A percentile compares a stretch with the other conserved stretches of the same genome.
These are phyloP conservation scores for Fusarium tuaranense DNA, from an alignment of 2,329 filamentous ascomycete genomes.

Conservation along the genomic window DNA sequence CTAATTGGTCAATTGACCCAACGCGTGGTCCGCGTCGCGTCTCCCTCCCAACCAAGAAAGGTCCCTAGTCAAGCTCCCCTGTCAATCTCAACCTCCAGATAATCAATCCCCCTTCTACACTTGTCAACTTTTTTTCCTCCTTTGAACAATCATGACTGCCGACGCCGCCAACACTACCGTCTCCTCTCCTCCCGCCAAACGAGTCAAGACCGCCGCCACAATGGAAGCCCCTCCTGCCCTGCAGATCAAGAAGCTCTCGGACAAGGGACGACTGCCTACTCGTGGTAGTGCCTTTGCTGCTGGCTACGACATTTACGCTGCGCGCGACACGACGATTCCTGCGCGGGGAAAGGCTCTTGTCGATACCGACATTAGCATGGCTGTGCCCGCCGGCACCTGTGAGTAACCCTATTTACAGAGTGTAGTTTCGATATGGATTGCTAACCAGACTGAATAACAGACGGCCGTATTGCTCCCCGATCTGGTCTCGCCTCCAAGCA, in stretches of 20 bases:
- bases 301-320: constrained; percentile 92
- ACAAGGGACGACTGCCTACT: constrained; percentile 84
- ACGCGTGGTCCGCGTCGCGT: constrained; percentile 48
- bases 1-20: constrained; percentile 46
- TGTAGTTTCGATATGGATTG: not conserved
- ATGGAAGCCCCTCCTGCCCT: constrained; percentile 69
- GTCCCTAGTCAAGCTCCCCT: constrained; percentile 10
- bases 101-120: constrained; percentile 41
- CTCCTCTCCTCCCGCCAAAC: constrained; percentile 82
- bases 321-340: constrained; percentile 80
- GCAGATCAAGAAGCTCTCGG: constrained; percentile 88
- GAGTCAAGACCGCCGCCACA: constrained; percentile 72
- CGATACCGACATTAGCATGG: constrained; percentile 91
- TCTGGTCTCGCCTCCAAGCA: constrained; percentile 94
- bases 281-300: constrained; percentile 90
- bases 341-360: constrained; percentile 87
- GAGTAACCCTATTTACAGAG: constrained; percentile 50
- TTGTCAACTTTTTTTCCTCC: not conserved
- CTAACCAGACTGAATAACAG: constrained; percentile 55
- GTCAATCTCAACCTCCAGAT: constrained; percentile 3
- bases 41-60: constrained; percentile 28
- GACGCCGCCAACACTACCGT: constrained; percentile 56
- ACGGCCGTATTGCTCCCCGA: constrained; percentile 89
- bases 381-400: constrained; percentile 92
- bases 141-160: constrained; percentile 36